Base-by-base conservation (phyloP, 306 rosid species). In the Pyrus pyrifolia region DNA sequence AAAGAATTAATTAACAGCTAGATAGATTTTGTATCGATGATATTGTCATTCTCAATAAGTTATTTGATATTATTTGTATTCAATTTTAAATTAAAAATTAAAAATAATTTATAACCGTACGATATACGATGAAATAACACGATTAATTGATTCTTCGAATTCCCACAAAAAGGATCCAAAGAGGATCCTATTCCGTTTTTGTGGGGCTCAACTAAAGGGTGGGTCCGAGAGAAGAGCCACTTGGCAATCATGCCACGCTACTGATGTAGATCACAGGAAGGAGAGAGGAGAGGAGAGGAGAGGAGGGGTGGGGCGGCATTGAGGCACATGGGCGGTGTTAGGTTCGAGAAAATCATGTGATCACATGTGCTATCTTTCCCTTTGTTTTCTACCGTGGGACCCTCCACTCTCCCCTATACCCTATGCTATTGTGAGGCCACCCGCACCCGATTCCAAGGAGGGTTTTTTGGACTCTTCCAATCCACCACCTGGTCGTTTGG, bases 281-380 rank as follows among this genome's bases (percentile, higher is more conserved):
- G 31, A 30, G 31, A 2, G 31, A 30, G 4, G 31, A 29, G 31
- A 30, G 4, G 31, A 29, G 31, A 29, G 38, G 84, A 69, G 76
- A 84, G 42, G 53, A 8, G 38, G 81, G 53, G 72, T 70, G 85
- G 87, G 82, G 79, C 87, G 88, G 76, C 31, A 67, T 19, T 42
- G 85, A 83, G 83, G 96, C 97, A 92, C 97, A 95, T 90, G 97
- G 98, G 91, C 11, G 89, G 91, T 88, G 93, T 92, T 92, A 65
- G 85, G 86, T 90, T 90, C 93, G 85, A 95, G 91, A 89, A 88
- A 83, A 87, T 88, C 97, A 95, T 92, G 96, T 90, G 96, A 92
- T 82, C 91, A 84, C 98, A 95, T 89, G 98, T 89, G 93, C 93
- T 76, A 81, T 60, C 69, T 86, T 27, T 65, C 23, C 44, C 61